These are phyloP conservation scores for Xylariomycetidae sp. DNA, from an alignment of 2,329 filamentous ascomycete genomes.

Conservation along the genomic window DNA sequence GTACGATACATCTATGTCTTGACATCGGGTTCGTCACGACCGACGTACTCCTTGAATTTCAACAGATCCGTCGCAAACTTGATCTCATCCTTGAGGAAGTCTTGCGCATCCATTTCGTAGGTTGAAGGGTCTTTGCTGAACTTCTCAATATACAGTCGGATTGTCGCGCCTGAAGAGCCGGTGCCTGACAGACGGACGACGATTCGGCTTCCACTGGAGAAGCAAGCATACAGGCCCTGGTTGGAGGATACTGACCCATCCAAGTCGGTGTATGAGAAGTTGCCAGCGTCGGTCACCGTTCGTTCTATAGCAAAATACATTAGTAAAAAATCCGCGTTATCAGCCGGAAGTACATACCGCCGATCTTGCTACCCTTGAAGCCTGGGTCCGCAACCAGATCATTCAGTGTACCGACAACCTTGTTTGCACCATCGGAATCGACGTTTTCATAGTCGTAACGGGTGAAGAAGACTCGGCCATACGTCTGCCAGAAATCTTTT, in stretches of 20 bases:
- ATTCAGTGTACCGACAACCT: slow-evolving; percentile 78
- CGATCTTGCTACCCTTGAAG: slow-evolving; percentile 80
- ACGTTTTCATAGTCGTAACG: slow-evolving; percentile 98
- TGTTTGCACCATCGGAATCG: slow-evolving; percentile 84
- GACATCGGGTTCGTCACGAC: slow-evolving; percentile 89
- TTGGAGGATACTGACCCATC: slow-evolving; percentile 93
- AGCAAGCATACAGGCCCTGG: slow-evolving; percentile 92
- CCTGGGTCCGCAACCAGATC: slow-evolving; percentile 67
- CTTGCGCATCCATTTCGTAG: slow-evolving; percentile 80
- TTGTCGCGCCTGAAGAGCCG: slow-evolving; percentile 90
- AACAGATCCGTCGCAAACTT: slow-evolving; percentile 78
- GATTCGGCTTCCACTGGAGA: slow-evolving; percentile 90
- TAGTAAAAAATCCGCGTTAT: too few relatives aligned
- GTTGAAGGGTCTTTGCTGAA: slow-evolving; percentile 77
- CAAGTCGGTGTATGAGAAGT: slow-evolving; percentile 98
- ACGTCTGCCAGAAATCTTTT: slow-evolving; percentile 92
- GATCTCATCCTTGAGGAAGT: slow-evolving; percentile 89
- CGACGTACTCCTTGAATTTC: slow-evolving; percentile 90
- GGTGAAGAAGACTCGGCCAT: slow-evolving; percentile 98
- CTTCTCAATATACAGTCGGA: slow-evolving; percentile 95
- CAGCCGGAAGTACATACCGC: too few relatives aligned
- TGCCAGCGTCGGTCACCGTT: slow-evolving; percentile 83
- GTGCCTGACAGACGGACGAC: slow-evolving; percentile 94
- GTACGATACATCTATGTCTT: slow-evolving; percentile 75
- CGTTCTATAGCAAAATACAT: slow-evolving; percentile 47